These are phyloP conservation scores for Scytalidium lignicola DNA, from an alignment of 2,329 filamentous ascomycete species.

Conservation along the genomic window DNA sequence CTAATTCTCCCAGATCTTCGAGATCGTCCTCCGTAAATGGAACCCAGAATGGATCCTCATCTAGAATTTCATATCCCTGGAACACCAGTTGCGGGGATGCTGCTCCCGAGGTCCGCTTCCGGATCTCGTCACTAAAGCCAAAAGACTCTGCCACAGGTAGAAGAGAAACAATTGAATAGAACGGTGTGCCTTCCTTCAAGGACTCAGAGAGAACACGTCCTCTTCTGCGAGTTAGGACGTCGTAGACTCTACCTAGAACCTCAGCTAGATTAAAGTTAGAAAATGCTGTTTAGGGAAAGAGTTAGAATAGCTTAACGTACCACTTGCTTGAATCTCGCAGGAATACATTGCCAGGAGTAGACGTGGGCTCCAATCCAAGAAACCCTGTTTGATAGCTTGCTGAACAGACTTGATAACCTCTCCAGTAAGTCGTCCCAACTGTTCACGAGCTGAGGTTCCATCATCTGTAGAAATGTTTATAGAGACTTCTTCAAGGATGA, in stretches of 20 bases:
- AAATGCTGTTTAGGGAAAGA: slow-evolving; percentile 4
- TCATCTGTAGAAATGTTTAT: slow-evolving; percentile 52
- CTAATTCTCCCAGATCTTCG: slow-evolving; percentile 91
- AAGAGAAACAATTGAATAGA: slow-evolving; percentile 86
- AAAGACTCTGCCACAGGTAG: slow-evolving; percentile 93
- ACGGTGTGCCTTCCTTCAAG: slow-evolving; percentile 92
- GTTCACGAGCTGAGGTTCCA: slow-evolving; percentile 52
- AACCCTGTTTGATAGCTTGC: slow-evolving; percentile 75
- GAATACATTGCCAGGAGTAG: slow-evolving; percentile 96
- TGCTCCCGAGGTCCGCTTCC: slow-evolving; percentile 85
- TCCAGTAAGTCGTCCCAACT: slow-evolving; percentile 76
- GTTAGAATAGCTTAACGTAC: slow-evolving; percentile 39
- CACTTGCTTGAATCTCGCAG: slow-evolving; percentile 94
- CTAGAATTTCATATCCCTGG: slow-evolving; percentile 83
- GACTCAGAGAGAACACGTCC: slow-evolving; percentile 85
- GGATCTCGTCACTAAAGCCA: slow-evolving; percentile 93
- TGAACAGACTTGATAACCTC: slow-evolving; percentile 90
- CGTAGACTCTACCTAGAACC: slow-evolving; percentile 91
- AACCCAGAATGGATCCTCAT: slow-evolving; percentile 97
- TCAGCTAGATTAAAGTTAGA: slow-evolving; percentile 52
- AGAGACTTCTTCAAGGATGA: slow-evolving; percentile 77
- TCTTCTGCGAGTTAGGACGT: slow-evolving; percentile 90
- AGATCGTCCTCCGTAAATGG: slow-evolving; percentile 94
- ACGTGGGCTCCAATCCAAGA: slow-evolving; percentile 94
- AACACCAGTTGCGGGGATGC: slow-evolving; percentile 93